Evolutionary conservation across 2,329 filamentous ascomycete genomes (phyloP).

Genomic region (Aureobasidium lini): DNA sequence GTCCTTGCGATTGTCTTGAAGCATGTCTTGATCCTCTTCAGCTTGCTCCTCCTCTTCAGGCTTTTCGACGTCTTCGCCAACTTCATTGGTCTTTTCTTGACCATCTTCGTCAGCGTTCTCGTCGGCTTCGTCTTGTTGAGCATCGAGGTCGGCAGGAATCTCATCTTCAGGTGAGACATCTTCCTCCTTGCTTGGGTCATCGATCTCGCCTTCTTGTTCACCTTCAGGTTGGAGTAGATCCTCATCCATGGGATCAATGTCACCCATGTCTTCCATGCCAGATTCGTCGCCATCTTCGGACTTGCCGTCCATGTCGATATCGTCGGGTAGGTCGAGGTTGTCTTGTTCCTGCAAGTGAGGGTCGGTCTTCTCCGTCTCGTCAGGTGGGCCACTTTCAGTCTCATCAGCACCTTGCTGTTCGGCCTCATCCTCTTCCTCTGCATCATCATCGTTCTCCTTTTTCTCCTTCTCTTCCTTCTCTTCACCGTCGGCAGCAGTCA

Average conservation of each 20-base stretch:
- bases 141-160: constrained; percentile 45
- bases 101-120: constrained; percentile 38
- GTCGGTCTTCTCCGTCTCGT: constrained; percentile 60
- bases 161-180: constrained; percentile 17
- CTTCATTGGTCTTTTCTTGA: constrained; percentile 39
- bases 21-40: constrained; percentile 16
- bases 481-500: constrained; percentile 39
- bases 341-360: constrained; percentile 77
- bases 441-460: constrained; percentile 54
- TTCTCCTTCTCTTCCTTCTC: constrained; percentile 44
- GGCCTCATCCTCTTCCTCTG: constrained; percentile 45
- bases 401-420: constrained; percentile 30
- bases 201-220: constrained; percentile 20
- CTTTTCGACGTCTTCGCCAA: constrained; percentile 33
- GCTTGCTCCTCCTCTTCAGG: constrained; percentile 13
- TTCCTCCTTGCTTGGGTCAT: constrained; percentile 20
- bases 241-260: constrained; percentile 19
- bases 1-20: constrained; percentile 19
- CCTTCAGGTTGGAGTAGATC: constrained; percentile 17
- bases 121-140: constrained; percentile 44
- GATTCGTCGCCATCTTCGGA: constrained; percentile 36
- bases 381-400: constrained; percentile 57
- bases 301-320: constrained; percentile 70
- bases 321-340: constrained; percentile 74
- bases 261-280: constrained; percentile 18